Base-by-base conservation (phyloP, 2,329 filamentous ascomycete genomes). In the Curvularia verruculosa region DNA sequence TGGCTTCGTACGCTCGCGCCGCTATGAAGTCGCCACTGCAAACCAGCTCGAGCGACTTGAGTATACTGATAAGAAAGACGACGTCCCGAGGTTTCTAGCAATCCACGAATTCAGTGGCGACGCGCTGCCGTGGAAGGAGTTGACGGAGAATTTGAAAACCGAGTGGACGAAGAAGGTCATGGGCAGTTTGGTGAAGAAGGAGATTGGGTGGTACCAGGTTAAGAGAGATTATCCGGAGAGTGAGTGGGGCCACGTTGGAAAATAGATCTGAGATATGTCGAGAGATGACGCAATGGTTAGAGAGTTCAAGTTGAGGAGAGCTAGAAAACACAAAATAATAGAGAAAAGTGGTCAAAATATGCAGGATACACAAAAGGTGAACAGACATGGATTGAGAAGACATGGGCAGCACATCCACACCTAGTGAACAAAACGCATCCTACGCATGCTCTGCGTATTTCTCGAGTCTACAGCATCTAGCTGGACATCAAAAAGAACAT, bases 81-180 rank as follows among this genome's bases (percentile, higher is more conserved):
- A 44, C 37, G 54, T 56, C 15, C 59, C 66, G 15, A 36, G 43
- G n/a, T 71, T 55, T 45, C 31, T 72, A 12, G 66, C 61, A 13
- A 18, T 72, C 47, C 58, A 66, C 61, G 70, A 73, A 53, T 71
- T 69, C 45, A 57, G 58, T 36, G 64, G 60, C 1, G 59, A 69
- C 19, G 58, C 52, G 4, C 44, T 67, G 47, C 63, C 67, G 37
- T 57, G 52, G 56, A 58, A 61, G n/a, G 63, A 63, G 18, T 46
- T 72, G 28, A 51, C 24, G 21, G 55, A 50, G 43, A 59, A 54
- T 31, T 51, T 55, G 19, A 49, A 52, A 51, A 67, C 65, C 31
- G 64, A 67, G 50, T 69, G 67, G 67, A 55, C 60, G 39, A 69
- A 61, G 60, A 64, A 37, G 54, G 63, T 68, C 21, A 60, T 67